These are phyloP conservation scores for Bipolaris oryzae DNA, from an alignment of 2,329 filamentous ascomycete genomes.

Conservation along the genomic window DNA sequence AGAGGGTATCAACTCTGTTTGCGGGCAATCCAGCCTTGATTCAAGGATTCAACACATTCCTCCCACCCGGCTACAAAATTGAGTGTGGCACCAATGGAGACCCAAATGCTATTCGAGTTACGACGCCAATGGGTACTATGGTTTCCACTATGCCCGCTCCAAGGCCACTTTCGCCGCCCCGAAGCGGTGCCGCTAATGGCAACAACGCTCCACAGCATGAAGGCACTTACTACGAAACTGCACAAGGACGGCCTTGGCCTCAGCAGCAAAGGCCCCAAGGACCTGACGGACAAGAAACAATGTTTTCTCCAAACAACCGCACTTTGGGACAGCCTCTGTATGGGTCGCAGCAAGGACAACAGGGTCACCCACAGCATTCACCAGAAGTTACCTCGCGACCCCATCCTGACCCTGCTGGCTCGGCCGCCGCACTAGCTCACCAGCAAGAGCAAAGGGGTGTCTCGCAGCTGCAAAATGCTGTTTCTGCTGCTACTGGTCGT, in stretches of 20 bases:
- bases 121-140: constrained; percentile 96
- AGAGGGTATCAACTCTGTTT: constrained; percentile 92
- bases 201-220: constrained; percentile 54
- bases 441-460: constrained; percentile 70
- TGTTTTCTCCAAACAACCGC: constrained; percentile 54
- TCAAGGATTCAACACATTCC: constrained; percentile 97
- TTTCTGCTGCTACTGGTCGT: constrained; percentile 63
- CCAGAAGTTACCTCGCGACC: constrained; percentile 45
- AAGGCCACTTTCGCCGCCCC: constrained; percentile 53
- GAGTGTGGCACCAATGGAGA: constrained; percentile 94
- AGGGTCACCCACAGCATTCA: constrained; percentile 44
- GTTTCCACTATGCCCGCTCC: constrained; percentile 78
- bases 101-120: constrained; percentile 94
- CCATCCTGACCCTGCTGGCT: constrained; percentile 45
- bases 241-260: constrained; percentile 49
- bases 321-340: constrained; percentile 50
- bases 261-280: constrained; percentile 39
- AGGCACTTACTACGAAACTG: constrained; percentile 44
- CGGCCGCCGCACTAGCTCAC: constrained; percentile 58
- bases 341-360: constrained; percentile 43
- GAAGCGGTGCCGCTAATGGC: constrained; percentile 62
- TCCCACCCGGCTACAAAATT: constrained; percentile 94
- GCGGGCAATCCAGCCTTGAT: constrained; percentile 94
- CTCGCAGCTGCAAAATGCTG: constrained; percentile 69
- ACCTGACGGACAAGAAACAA: constrained; percentile 45